phyloP scores from a whole-genome alignment of 2,329 filamentous ascomycete species.

The Magnaporthiopsis incrustans region DNA sequence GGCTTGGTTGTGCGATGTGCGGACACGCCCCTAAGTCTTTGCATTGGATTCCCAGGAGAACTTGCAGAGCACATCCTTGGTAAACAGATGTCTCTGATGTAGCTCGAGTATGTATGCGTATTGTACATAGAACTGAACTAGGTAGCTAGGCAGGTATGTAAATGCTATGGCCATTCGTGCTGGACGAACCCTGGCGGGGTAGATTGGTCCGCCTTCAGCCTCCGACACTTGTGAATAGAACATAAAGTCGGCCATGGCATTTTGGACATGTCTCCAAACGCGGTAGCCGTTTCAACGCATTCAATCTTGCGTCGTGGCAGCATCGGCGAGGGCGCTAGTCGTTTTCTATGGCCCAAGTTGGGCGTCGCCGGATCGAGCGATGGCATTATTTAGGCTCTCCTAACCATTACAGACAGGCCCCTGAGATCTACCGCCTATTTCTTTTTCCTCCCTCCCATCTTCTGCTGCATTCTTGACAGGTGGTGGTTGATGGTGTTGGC shows the following conservation, averaged over 20 bases:
- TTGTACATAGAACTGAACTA: too few species aligned
- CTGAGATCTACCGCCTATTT: conserved; percentile 9
- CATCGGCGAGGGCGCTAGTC: neutral
- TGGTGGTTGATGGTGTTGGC: conserved; percentile 91
- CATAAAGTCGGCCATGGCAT: too few species aligned
- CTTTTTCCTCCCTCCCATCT: conserved; percentile 52
- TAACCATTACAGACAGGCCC: neutral
- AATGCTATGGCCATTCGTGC: too few species aligned
- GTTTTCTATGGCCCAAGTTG: neutral
- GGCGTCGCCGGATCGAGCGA: neutral
- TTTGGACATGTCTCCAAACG: neutral
- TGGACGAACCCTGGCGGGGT: too few species aligned
- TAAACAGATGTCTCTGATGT: too few species aligned
- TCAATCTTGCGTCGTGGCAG: neutral
- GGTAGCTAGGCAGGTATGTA: too few species aligned
- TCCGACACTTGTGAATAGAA: neutral
- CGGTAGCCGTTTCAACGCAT: neutral
- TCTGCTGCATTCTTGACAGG: conserved; percentile 67
- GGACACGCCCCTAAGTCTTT: too few species aligned
- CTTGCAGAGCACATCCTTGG: too few species aligned
- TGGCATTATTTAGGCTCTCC: neutral
- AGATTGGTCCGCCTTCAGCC: neutral
- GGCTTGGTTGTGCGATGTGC: too few species aligned
- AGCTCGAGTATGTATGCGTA: too few species aligned
- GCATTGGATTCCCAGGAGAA: too few species aligned